Base-by-base conservation (phyloP, 139 green algal genomes). In the Eudorina sp. region DNA sequence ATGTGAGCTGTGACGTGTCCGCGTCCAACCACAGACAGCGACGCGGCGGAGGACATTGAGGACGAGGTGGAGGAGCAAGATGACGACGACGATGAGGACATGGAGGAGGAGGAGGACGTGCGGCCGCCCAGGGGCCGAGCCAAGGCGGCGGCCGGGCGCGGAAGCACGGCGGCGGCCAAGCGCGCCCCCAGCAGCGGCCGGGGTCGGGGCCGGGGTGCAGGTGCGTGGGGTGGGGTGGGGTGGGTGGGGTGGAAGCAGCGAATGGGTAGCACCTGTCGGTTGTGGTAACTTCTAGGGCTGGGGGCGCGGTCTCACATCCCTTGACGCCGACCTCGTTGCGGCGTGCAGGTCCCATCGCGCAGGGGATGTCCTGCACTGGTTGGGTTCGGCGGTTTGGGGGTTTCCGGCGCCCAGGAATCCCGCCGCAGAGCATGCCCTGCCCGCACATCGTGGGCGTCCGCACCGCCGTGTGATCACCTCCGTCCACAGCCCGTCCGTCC, bases 31-130 rank as follows among this genome's bases (percentile, higher is more conserved):
- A 5, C 31, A 75, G 36, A 1, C 45, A 84, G 36, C 6, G 53
- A 70, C 41, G 53, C 0, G 0, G 27, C n/a, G 34, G 77, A 84
- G 53, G 77, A 41, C 53, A 72, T 66, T n/a, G 77, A 72, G 53
- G 77, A 81, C 29, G 48, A 66, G 27, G 43, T 58, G n/a, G 78
- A 85, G 23, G 62, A 53, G 19, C n/a, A n/a, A n/a, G 53, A 74
- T 9, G 55, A 74, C 2, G 41, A 43, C 19, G 18, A 27, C 13
- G 79, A 76, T 9, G 40, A 60, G n/a, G 36, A 60, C 4, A 36
- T 73, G 23, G 78, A 73, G 34, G 60, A 77, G 9, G 80, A 86
- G 34, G 79, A 62, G 13, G 80, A 60, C 0, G 7, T 36, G 43
- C 45, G 29, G 29, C 21, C 3, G 45, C 62, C 81, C n/a, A 25